Base-by-base conservation (phyloP, 2,329 filamentous ascomycete species). In the Colletotrichum falcatum region DNA sequence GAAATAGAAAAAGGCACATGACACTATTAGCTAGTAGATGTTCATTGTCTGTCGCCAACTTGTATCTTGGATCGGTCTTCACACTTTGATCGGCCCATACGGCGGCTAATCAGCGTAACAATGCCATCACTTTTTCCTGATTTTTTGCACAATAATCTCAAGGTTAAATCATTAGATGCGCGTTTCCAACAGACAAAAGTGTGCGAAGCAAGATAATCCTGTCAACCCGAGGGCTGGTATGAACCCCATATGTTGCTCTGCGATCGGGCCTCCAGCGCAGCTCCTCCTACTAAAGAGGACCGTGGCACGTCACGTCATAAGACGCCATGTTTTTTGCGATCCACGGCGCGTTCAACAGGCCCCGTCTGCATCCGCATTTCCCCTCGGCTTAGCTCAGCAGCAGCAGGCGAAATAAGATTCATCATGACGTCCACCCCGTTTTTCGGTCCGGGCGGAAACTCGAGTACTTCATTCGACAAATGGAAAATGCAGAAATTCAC, bases 1-100 rank as follows among this genome's bases (percentile, higher is more conserved):
- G 6, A 3, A 18, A 20, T 18, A 4, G 12, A 5, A 51, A 0
- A 20, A 51, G 30, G 9, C 4, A 12, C n/a, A 30, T 26, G 2
- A 5, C 46, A n/a, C n/a, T n/a, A n/a, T n/a, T n/a, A n/a, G n/a
- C n/a, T n/a, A n/a, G n/a, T n/a, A 51, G 14, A 3, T 20, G 5
- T 30, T 28, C 14, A 3, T 28, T 11, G 12, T 9, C 11, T 2
- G n/a, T 51, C 20, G 26, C 5, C 14, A 4, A 20, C 16, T 51
- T 7, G 14, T 0, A 8, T 11, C 16, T 18, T 18, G 0, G 30
- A 5, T 26, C 4, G 9, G 12, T 23, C 12, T 5, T 26, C 0
- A n/a, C 20, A 11, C 42, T 44, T 18, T 7, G 7, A 44, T 7
- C 16, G 39, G 5, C 16, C 6, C 39, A 44, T 20, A 18, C 42